A percentile compares a stretch with the other conserved stretches of the same genome.
phyloP scores from a whole-genome alignment of 2,329 filamentous ascomycete genomes.

The Canariomyces notabilis region DNA sequence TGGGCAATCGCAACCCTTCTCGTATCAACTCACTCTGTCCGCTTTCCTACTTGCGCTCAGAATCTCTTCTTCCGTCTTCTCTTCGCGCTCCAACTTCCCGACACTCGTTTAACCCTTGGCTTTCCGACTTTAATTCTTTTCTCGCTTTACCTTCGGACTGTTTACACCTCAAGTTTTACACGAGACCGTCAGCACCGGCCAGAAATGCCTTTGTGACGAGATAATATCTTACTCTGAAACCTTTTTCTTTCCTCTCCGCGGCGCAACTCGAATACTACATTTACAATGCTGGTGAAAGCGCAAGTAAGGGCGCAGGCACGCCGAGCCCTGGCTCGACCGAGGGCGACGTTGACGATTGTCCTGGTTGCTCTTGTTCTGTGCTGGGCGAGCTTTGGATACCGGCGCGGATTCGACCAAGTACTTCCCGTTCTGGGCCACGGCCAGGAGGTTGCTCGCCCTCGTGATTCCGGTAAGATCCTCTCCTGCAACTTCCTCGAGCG shows the following conservation, averaged over 20 bases:
- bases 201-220: background rate
- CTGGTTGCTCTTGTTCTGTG: slow-evolving; percentile 13
- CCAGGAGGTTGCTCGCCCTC: background rate
- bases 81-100: slow-evolving; percentile 4
- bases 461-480: slow-evolving; percentile 13
- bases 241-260: background rate
- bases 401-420: slow-evolving; percentile 1
- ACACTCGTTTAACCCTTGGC: slow-evolving; percentile 11
- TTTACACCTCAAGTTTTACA: background rate
- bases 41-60: background rate
- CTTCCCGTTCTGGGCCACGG: background rate
- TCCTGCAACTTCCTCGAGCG: background rate
- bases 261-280: too few species aligned
- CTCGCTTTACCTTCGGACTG: background rate
- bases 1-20: background rate
- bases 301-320: slow-evolving; percentile 15
- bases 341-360: slow-evolving; percentile 5
- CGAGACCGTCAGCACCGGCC: background rate
- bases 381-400: slow-evolving; percentile 11
- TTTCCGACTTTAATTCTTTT: background rate
- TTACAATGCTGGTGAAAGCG: slow-evolving; percentile 18
- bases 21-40: background rate
- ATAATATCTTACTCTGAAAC: too few species aligned
- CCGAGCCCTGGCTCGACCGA: slow-evolving; percentile 20
- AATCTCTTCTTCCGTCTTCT: background rate